Conservation (phyloP, 306 rosid species). For the Parietaria judaica region DNA sequence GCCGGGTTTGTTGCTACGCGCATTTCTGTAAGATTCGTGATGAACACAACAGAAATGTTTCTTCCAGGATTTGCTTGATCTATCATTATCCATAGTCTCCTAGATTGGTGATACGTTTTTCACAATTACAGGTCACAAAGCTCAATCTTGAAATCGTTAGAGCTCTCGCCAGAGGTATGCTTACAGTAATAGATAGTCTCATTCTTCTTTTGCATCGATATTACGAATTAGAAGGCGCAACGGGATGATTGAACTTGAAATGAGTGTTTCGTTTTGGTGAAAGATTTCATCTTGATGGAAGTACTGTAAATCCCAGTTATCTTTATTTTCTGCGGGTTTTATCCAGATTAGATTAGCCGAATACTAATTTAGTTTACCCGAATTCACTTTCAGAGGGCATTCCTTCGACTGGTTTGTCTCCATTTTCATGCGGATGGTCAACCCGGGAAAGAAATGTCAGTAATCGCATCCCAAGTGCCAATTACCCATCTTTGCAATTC, state of each 20-base stretch:
- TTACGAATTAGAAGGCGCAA: too few species aligned
- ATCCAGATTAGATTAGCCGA: constrained; percentile 3
- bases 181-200: constrained; percentile 6
- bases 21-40: constrained; percentile 58
- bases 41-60: neutral
- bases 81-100: too few species aligned
- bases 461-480: constrained; percentile 9
- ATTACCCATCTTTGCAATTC: neutral
- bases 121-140: constrained; percentile 60
- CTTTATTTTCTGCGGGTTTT: constrained; percentile 16
- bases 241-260: too few species aligned
- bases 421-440: constrained; percentile 89
- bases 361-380: constrained; percentile 13
- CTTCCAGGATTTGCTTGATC: too few species aligned
- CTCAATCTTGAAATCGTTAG: constrained; percentile 90
- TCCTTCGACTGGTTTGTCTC: constrained; percentile 88
- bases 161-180: constrained; percentile 82
- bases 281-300: neutral
- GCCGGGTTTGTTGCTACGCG: constrained; percentile 96
- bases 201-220: neutral
- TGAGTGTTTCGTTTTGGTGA: too few species aligned
- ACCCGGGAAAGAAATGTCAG: constrained; percentile 64
- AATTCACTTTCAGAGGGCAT: constrained; percentile 66
- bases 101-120: too few species aligned
- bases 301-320: neutral